phyloP scores from a whole-genome alignment of 2,329 filamentous ascomycete species.

The Fusarium subtropicale region DNA sequence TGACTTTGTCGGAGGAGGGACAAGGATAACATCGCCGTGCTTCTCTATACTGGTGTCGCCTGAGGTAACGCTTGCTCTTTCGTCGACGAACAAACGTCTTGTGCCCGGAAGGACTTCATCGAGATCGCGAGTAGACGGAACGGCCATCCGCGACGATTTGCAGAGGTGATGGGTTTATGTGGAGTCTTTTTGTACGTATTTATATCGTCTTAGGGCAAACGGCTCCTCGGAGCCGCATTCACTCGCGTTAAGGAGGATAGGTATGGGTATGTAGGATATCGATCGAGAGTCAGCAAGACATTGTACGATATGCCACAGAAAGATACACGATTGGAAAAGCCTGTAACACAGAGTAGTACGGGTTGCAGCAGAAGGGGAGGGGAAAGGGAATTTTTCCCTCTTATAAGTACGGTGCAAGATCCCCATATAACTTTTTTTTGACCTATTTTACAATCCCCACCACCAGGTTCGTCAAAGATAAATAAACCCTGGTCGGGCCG shows the following conservation, averaged over 20 bases:
- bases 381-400: conserved; percentile 7
- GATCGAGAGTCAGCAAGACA: conserved; percentile 40
- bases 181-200: conserved; percentile 6
- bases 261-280: conserved; percentile 30
- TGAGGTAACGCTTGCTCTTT: conserved; percentile 43
- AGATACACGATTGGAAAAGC: not conserved
- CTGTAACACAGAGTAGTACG: not conserved
- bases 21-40: conserved; percentile 61
- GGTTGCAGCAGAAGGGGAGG: not conserved
- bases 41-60: conserved; percentile 45
- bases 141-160: conserved; percentile 38
- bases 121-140: conserved; percentile 29
- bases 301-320: conserved; percentile 16
- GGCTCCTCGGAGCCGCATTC: conserved; percentile 42
- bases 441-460: conserved; percentile 12
- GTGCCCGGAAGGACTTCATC: conserved; percentile 49
- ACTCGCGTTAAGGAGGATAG: conserved; percentile 38
- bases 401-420: conserved; percentile 22
- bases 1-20: conserved; percentile 64
- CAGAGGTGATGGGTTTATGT: not conserved
- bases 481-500: conserved; percentile 33
- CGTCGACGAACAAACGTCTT: conserved; percentile 46
- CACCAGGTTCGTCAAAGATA: conserved; percentile 3
- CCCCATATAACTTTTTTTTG: conserved; percentile 15
- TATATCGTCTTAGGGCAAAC: conserved; percentile 28